Percentiles rank a stretch among this genome's conserved stretches.
Conservation (phyloP, 2,329 filamentous ascomycete genomes). For the Cercospora brassicicola region DNA sequence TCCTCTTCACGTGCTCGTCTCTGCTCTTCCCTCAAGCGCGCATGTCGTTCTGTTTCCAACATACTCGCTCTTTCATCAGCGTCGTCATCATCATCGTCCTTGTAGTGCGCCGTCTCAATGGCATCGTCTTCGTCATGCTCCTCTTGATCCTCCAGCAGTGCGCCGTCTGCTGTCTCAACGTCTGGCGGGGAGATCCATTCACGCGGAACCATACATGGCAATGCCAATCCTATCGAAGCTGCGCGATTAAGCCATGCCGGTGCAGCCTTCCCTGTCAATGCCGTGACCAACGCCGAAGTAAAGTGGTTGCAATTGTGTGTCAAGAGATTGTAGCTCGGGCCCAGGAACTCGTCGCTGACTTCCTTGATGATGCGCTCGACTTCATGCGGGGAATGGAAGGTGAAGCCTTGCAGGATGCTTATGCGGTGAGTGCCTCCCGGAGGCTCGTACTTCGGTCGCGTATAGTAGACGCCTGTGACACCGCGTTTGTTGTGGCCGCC, state of each 20-base stretch:
- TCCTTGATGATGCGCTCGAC: conserved; percentile 68
- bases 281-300: conserved; percentile 71
- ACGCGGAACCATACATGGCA: conserved; percentile 78
- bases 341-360: conserved; percentile 71
- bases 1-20: conserved; percentile 31
- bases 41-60: conserved; percentile 26
- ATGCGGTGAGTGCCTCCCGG: conserved; percentile 75
- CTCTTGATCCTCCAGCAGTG: conserved; percentile 61
- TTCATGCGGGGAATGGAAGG: conserved; percentile 66
- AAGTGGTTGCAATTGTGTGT: conserved; percentile 90
- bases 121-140: conserved; percentile 46
- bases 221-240: conserved; percentile 75
- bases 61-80: conserved; percentile 11
- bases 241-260: conserved; percentile 80
- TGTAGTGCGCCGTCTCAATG: conserved; percentile 22
- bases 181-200: conserved; percentile 82
- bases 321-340: conserved; percentile 75
- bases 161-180: conserved; percentile 70
- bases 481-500: conserved; percentile 73
- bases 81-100: conserved; percentile 7
- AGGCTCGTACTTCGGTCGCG: conserved; percentile 65
- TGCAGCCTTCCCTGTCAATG: conserved; percentile 67
- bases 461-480: conserved; percentile 81
- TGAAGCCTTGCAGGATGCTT: conserved; percentile 77
- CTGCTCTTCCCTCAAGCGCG: conserved; percentile 34